A percentile compares a stretch with the other conserved stretches of the same genome.
Conservation (phyloP, 805 yeast species). For the Candida ascalaphidarum region DNA sequence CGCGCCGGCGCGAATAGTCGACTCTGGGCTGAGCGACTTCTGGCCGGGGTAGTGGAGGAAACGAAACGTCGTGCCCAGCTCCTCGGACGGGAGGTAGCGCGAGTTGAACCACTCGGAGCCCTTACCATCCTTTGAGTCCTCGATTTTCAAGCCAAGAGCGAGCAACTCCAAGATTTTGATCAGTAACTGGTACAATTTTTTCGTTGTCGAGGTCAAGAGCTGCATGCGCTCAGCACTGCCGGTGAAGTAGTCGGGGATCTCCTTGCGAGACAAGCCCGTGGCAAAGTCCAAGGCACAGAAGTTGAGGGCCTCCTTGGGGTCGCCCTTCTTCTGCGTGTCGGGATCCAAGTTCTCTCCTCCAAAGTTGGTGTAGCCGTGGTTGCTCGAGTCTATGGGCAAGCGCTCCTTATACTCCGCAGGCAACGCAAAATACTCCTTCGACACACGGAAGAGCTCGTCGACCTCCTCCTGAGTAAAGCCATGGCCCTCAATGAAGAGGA, state of each 20-base stretch:
- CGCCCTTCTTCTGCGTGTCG: slow-evolving; percentile 30
- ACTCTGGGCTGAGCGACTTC: slow-evolving; percentile 38
- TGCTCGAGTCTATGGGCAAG: slow-evolving; percentile 43
- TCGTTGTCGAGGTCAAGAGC: slow-evolving; percentile 24
- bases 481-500: slow-evolving; percentile 60
- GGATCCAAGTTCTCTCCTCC: slow-evolving; percentile 46
- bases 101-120: slow-evolving; percentile 53
- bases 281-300: slow-evolving; percentile 45
- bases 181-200: slow-evolving; percentile 44
- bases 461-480: slow-evolving; percentile 52
- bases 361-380: slow-evolving; percentile 52
- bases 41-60: slow-evolving; percentile 66
- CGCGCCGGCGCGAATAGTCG: slow-evolving; percentile 69
- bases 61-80: slow-evolving; percentile 60
- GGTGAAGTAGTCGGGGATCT: slow-evolving; percentile 45
- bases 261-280: slow-evolving; percentile 32
- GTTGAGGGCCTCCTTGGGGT: slow-evolving; percentile 66
- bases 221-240: slow-evolving; percentile 29
- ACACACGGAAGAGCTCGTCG: slow-evolving; percentile 38
- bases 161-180: slow-evolving; percentile 43
- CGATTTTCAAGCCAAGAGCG: slow-evolving; percentile 57
- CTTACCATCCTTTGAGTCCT: slow-evolving; percentile 27
- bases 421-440: slow-evolving; percentile 42
- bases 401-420: slow-evolving; percentile 44
- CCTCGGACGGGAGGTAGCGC: slow-evolving; percentile 43